Conservation (phyloP, 2,329 filamentous ascomycete species). For the Fusarium sp. region DNA sequence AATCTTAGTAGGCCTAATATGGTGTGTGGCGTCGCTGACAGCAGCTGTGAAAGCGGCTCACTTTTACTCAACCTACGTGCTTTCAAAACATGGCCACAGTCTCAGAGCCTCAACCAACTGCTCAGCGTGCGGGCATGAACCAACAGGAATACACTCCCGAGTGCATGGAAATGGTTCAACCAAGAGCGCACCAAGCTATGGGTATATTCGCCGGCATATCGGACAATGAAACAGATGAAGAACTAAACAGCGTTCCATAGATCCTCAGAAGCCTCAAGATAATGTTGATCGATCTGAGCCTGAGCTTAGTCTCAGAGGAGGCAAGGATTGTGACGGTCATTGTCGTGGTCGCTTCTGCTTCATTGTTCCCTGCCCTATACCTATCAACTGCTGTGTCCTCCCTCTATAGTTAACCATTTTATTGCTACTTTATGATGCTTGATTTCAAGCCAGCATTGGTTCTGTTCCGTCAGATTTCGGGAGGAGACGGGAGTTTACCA, state of each 20-base stretch:
- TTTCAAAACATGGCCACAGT: neutral
- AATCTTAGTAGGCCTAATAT: too few relatives aligned
- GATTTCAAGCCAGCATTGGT: too few relatives aligned
- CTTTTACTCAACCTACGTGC: too few relatives aligned
- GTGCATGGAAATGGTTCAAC: conserved; percentile 1
- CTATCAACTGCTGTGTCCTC: conserved; percentile 52
- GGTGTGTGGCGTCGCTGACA: too few relatives aligned
- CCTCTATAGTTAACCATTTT: conserved; percentile 1
- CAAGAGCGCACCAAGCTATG: neutral
- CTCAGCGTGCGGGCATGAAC: neutral
- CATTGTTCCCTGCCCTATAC: conserved; percentile 54
- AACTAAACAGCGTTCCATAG: conserved; percentile 1
- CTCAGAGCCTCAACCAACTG: neutral
- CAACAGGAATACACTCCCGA: neutral
- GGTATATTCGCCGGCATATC: neutral
- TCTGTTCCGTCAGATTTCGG: too few relatives aligned
- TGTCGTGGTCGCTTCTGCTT: conserved; percentile 56
- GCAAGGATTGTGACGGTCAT: conserved; percentile 35
- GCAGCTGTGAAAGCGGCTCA: too few relatives aligned
- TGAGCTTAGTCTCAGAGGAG: conserved; percentile 45
- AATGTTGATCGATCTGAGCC: conserved; percentile 22
- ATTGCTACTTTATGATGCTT: neutral
- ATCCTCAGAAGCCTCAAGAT: conserved; percentile 34
- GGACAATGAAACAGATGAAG: neutral
- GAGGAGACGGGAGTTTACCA: too few relatives aligned